These are phyloP conservation scores for Vachellia pachyceras DNA, from an alignment of 306 rosid species.

Conservation along the genomic window DNA sequence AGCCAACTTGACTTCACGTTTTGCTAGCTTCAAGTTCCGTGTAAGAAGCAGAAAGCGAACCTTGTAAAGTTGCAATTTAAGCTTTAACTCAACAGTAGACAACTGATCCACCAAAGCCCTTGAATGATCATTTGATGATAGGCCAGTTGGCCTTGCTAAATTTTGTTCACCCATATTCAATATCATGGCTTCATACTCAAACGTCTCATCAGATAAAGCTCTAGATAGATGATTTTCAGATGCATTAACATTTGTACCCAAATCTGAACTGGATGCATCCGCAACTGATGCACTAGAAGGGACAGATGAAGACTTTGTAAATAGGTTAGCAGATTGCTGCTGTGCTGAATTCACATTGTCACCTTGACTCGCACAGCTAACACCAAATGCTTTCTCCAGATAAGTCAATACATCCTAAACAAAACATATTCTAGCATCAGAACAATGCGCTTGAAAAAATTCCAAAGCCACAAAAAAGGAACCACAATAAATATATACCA, in stretches of 20 bases:
- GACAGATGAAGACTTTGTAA: slow-evolving; percentile 67
- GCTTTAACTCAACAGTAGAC: slow-evolving; percentile 83
- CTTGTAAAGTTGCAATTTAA: slow-evolving; percentile 91
- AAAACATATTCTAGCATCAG: slow-evolving; percentile 40
- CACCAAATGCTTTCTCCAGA: slow-evolving; percentile 87
- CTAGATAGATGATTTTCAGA: slow-evolving; percentile 71
- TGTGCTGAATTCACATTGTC: slow-evolving; percentile 61
- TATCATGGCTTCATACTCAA: slow-evolving; percentile 74
- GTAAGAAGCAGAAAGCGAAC: slow-evolving; percentile 88
- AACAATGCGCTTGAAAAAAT: slow-evolving; percentile 37
- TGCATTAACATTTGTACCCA: slow-evolving; percentile 62
- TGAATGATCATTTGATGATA: slow-evolving; percentile 66
- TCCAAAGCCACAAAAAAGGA: slow-evolving; percentile 30
- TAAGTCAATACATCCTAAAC: slow-evolving; percentile 84
- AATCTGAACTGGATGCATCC: slow-evolving; percentile 73
- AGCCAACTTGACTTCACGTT: slow-evolving; percentile 93
- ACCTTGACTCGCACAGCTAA: slow-evolving; percentile 67
- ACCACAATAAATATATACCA: slow-evolving; percentile 6
- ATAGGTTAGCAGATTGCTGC: slow-evolving; percentile 66
- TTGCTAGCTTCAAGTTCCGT: slow-evolving; percentile 91
- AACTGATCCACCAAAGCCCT: slow-evolving; percentile 70
- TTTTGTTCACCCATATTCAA: slow-evolving; percentile 75
- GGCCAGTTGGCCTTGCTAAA: slow-evolving; percentile 64
- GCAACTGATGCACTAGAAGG: slow-evolving; percentile 57
- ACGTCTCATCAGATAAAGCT: slow-evolving; percentile 78